Evolutionary conservation across 345 rosid genomes (phyloP).

Genomic region (Fremontodendron californicum): DNA sequence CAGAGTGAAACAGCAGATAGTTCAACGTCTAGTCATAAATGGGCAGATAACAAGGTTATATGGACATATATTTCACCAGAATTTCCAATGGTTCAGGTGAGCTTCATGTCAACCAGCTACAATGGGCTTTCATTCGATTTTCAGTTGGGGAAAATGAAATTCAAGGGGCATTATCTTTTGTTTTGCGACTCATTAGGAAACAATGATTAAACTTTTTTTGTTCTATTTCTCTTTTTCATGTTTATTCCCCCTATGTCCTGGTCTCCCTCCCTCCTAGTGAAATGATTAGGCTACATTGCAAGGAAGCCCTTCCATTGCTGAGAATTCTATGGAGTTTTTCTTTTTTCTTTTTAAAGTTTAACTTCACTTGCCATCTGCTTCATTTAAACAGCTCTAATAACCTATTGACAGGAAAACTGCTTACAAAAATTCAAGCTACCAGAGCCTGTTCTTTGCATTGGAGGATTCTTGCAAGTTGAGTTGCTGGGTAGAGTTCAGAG

Average conservation of each 20-base stretch:
- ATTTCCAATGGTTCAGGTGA: slow-evolving; percentile 39
- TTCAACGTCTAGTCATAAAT: background rate
- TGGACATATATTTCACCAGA: slow-evolving; percentile 44
- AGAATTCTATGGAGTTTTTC: background rate
- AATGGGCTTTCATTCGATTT: background rate
- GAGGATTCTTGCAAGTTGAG: slow-evolving; percentile 15
- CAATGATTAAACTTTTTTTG: background rate
- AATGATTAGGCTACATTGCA: background rate
- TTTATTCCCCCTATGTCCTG: background rate
- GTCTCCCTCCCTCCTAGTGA: too few species aligned
- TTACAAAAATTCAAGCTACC: slow-evolving; percentile 16
- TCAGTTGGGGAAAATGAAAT: background rate
- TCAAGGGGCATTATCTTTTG: background rate
- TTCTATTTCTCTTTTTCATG: background rate
- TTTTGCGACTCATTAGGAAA: background rate
- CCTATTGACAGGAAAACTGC: slow-evolving; percentile 4
- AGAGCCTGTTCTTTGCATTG: slow-evolving; percentile 12
- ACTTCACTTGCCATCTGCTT: background rate
- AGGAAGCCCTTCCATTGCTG: background rate
- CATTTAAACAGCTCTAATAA: background rate
- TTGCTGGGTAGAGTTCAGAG: slow-evolving; percentile 11
- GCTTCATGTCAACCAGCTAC: background rate
- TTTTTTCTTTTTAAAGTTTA: background rate
- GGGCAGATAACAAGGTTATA: slow-evolving; percentile 18
- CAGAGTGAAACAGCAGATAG: background rate